Evolutionary conservation across 2,329 filamentous ascomycete genomes (phyloP).

Genomic region (Cladosporium sp.): DNA sequence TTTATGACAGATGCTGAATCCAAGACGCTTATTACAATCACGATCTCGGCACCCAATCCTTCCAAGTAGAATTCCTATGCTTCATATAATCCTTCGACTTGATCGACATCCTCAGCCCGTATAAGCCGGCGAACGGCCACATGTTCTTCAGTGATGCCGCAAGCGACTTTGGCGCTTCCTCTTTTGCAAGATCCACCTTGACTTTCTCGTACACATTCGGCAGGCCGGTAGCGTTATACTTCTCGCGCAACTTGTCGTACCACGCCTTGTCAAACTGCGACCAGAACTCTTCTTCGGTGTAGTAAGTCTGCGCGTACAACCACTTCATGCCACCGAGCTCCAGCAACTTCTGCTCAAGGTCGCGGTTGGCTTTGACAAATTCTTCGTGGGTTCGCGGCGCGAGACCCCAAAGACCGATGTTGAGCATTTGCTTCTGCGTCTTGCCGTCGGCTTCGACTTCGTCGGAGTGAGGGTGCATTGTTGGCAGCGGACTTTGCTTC

Average conservation of each 20-base stretch:
- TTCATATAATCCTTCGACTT: constrained; percentile 29
- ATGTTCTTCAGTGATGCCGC: constrained; percentile 16
- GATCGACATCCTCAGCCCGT: constrained; percentile 29
- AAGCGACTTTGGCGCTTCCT: constrained; percentile 6
- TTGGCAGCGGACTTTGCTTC: constrained; percentile 33
- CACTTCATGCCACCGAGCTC: constrained; percentile 79
- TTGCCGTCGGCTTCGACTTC: constrained; percentile 30
- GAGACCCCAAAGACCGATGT: constrained; percentile 66
- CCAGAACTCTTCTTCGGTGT: constrained; percentile 73
- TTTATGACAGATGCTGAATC: neutral
- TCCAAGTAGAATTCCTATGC: constrained; percentile 29
- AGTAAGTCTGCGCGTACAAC: constrained; percentile 85
- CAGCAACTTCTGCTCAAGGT: constrained; percentile 68
- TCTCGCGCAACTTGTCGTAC: constrained; percentile 64
- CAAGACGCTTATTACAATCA: neutral
- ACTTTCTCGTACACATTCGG: constrained; percentile 74
- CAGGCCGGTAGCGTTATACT: constrained; percentile 63
- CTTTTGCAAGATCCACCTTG: constrained; percentile 48
- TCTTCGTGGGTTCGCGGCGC: constrained; percentile 58
- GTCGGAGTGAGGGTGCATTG: constrained; percentile 38
- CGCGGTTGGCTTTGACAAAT: constrained; percentile 71
- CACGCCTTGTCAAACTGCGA: constrained; percentile 59
- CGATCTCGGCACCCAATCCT: constrained; percentile 28
- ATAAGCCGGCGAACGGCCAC: constrained; percentile 29
- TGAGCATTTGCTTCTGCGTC: constrained; percentile 47